phyloP scores from a whole-genome alignment of 2,329 filamentous ascomycete species.

The Nemania sp. region DNA sequence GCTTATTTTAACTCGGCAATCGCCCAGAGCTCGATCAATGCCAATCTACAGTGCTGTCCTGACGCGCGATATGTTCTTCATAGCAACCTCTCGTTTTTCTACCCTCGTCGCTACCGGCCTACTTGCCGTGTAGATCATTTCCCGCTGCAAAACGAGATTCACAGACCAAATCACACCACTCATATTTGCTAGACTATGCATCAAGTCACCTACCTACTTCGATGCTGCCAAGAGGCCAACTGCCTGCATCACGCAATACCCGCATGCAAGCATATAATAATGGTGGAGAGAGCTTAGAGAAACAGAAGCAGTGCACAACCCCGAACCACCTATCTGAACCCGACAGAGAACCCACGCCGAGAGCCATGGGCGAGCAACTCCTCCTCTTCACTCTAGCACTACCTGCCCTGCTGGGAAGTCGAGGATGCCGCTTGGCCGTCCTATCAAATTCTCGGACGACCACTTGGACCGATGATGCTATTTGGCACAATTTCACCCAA shows the following conservation, averaged over 20 bases:
- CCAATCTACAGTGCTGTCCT: too few species aligned
- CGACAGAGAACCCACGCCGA: conserved; percentile 11
- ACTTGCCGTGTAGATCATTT: background rate
- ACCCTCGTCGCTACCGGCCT: background rate
- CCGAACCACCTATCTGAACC: conserved; percentile 18
- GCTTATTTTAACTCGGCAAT: too few species aligned
- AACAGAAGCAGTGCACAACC: conserved; percentile 7
- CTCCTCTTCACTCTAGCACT: conserved; percentile 11
- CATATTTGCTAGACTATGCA: background rate
- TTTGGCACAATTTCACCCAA: conserved; percentile 19
- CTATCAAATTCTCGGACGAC: conserved; percentile 18
- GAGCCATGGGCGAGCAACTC: conserved; percentile 7
- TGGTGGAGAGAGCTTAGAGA: conserved; percentile 1
- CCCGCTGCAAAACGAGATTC: background rate
- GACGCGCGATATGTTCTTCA: too few species aligned
- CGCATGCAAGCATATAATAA: conserved; percentile 21
- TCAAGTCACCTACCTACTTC: conserved; percentile 20
- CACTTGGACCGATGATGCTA: conserved; percentile 22
- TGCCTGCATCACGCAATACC: conserved; percentile 27
- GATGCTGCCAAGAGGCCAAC: conserved; percentile 18
- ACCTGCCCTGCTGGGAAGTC: conserved; percentile 29
- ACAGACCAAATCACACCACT: background rate
- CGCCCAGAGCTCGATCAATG: too few species aligned
- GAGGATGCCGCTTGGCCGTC: conserved; percentile 3
- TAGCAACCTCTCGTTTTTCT: too few species aligned